Percentiles rank a stretch among this genome's conserved stretches.
phyloP scores from a whole-genome alignment of 108 stramenopile species.

The Cylindrotheca fusiformis region DNA sequence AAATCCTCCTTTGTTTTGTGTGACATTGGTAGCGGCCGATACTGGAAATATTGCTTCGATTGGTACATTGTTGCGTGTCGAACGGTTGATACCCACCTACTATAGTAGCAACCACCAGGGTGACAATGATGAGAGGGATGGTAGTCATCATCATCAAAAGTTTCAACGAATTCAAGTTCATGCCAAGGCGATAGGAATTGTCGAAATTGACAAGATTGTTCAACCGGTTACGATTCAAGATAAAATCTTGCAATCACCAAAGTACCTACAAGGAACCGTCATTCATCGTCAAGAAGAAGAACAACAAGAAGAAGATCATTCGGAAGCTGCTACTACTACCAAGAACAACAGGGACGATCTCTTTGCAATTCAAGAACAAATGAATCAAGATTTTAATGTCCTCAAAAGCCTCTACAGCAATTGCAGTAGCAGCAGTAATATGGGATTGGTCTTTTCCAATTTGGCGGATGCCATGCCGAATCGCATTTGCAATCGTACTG shows the following conservation, averaged over 20 bases:
- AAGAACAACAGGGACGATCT: neutral
- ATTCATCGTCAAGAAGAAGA: neutral
- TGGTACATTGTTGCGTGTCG: constrained; percentile 57
- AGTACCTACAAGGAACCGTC: constrained; percentile 50
- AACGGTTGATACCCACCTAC: constrained; percentile 21
- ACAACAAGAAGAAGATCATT: neutral
- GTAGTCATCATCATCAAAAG: neutral
- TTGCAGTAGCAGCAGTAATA: constrained; percentile 30
- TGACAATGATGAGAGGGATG: neutral
- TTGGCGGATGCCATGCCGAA: constrained; percentile 18
- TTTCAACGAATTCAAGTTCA: constrained; percentile 26
- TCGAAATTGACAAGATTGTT: constrained; percentile 45
- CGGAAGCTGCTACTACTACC: neutral
- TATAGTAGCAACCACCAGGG: neutral
- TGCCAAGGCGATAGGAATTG: constrained; percentile 43
- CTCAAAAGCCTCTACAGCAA: constrained; percentile 51
- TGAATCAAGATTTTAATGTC: constrained; percentile 37
- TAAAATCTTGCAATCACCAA: constrained; percentile 19
- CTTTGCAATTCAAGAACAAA: constrained; percentile 13
- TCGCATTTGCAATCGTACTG: neutral
- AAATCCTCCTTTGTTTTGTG: constrained; percentile 36
- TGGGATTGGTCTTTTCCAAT: constrained; percentile 11
- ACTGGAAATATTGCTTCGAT: constrained; percentile 60
- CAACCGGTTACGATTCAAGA: constrained; percentile 37
- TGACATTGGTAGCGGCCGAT: constrained; percentile 52